Evolutionary conservation across 768 basidiomycete species (phyloP), one percentile per base, ranked within the genome.

Genomic region (Psilocybe cubensis): DNA sequence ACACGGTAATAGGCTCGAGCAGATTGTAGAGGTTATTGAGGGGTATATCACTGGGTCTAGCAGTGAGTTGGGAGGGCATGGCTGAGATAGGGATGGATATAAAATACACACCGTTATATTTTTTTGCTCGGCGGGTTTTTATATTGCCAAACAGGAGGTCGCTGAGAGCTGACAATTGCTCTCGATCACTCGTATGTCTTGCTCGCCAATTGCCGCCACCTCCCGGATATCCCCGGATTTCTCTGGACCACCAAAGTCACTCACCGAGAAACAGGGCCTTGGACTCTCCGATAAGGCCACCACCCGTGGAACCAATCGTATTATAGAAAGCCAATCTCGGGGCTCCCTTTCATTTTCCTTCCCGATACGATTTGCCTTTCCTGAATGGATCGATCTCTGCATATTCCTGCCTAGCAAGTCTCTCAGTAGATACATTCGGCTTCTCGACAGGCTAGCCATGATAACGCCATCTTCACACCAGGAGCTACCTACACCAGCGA

Each of bases 1-100:
- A 74, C 57, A 85, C 66, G 31, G 84, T 83, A 62, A 89, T 77
- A 46, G 84, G 83, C 21, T 74, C 70, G 29, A 93, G 79, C 4
- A 80, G 78, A 24, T 69, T 68, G 66, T 83, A 83, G 33, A 92
- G 81, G 20, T 75, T 68, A 20, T 73, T 62, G 44, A 81, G 70
- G 54, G 85, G 71, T 42, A 83, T 73, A 52, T 74, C 66, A 55
- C 72, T 66, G 53, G 74, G 74, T 20, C 70, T 62, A 20, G 65
- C 57, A 47, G 73, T 70, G 31, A 70, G 65, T 66, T 70, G 69
- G 58, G 74, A 64, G 66, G 70, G 68, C 76, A 78, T 76, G 67
- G 71, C 52, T 57, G 69, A 28, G n/a, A 21, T 68, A 56, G 63
- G 64, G 61, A 29, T 45, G 52, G 29, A 43, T 28, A 11, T 17